Conservation (phyloP, 768 basidiomycete species). For the Mycena amicta region DNA sequence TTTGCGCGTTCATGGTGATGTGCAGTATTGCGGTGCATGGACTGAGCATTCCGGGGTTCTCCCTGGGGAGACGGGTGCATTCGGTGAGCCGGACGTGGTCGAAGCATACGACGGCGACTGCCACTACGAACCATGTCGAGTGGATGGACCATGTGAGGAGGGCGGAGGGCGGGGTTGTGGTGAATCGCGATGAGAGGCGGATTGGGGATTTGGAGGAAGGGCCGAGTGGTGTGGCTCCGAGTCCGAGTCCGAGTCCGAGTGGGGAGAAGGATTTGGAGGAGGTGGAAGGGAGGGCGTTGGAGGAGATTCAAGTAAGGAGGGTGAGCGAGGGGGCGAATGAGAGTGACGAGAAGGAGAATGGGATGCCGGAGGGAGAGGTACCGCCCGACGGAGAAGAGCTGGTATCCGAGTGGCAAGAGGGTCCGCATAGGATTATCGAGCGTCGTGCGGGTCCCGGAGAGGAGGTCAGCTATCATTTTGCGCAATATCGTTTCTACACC, state of each 20-base stretch:
- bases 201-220: conserved; percentile 26
- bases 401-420: conserved; percentile 70
- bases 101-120: conserved; percentile 53
- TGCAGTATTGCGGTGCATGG: conserved; percentile 90
- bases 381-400: conserved; percentile 48
- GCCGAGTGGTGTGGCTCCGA: conserved; percentile 2
- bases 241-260: too few species aligned
- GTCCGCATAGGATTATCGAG: conserved; percentile 68
- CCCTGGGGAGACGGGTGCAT: conserved; percentile 87
- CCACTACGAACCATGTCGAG: conserved; percentile 50
- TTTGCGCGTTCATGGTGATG: conserved; percentile 93
- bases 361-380: conserved; percentile 33
- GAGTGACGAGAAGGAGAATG: conserved; percentile 18
- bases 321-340: conserved; percentile 13
- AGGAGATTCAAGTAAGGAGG: conserved; percentile 17
- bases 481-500: background rate
- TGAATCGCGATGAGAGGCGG: conserved; percentile 80
- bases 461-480: conserved; percentile 50
- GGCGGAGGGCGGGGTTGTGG: conserved; percentile 75
- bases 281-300: conserved; percentile 13
- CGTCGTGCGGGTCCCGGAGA: conserved; percentile 57
- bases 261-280: background rate
- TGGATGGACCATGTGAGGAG: conserved; percentile 80
- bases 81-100: conserved; percentile 90
- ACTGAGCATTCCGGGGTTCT: conserved; percentile 92